Percentiles rank a stretch among this genome's conserved stretches.
Evolutionary conservation across 306 rosid species (phyloP).

Genomic region (Comarum palustre): DNA sequence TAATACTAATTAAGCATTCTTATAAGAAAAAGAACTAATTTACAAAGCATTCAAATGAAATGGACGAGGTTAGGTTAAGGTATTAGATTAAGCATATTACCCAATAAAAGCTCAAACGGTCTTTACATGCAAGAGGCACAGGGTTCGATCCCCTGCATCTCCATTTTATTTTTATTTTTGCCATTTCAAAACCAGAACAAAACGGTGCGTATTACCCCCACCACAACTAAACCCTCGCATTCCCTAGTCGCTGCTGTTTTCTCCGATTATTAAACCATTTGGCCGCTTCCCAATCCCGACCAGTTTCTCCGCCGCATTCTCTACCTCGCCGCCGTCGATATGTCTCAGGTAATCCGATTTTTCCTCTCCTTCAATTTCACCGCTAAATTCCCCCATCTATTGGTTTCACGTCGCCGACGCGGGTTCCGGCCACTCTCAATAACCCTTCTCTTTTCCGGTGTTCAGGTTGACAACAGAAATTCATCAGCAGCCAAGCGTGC

Average conservation of each 20-base stretch:
- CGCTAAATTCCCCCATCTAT: background rate
- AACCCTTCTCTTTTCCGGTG: background rate
- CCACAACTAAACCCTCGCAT: background rate
- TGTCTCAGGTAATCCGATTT: conserved; percentile 48
- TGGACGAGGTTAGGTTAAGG: too few species aligned
- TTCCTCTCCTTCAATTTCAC: conserved; percentile 5
- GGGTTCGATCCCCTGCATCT: conserved; percentile 7
- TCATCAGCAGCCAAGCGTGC: conserved; percentile 98
- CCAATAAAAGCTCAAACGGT: conserved; percentile 10
- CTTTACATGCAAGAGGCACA: conserved; percentile 8
- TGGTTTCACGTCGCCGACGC: background rate
- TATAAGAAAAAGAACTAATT: too few species aligned
- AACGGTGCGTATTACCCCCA: background rate
- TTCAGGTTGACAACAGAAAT: conserved; percentile 88
- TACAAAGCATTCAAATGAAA: too few species aligned
- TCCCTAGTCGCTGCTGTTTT: background rate
- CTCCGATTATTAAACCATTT: background rate
- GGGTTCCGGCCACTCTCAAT: conserved; percentile 10
- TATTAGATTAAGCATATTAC: too few species aligned
- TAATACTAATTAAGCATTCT: too few species aligned
- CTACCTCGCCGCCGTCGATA: conserved; percentile 12
- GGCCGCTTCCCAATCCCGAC: background rate
- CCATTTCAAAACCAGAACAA: background rate
- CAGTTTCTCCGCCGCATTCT: conserved; percentile 5
- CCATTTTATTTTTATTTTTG: background rate